Evolutionary conservation across 345 rosid genomes (phyloP).

Genomic region (Eucalyptus paniculata): DNA sequence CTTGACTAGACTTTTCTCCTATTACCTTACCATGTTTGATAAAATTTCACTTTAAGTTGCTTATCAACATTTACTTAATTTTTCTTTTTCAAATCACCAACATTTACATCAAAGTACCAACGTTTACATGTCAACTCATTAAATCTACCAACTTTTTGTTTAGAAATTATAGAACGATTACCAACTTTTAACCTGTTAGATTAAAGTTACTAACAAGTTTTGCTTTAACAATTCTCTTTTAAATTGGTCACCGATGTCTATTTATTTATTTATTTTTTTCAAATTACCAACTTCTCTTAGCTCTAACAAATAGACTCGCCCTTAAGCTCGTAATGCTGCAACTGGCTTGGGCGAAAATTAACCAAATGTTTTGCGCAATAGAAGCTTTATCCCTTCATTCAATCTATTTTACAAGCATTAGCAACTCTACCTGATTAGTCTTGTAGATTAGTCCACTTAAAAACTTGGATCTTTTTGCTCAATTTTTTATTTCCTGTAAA

Average conservation of each 20-base stretch:
- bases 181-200: neutral
- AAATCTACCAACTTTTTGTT: neutral
- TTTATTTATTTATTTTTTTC: neutral
- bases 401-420: neutral
- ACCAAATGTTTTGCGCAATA: neutral
- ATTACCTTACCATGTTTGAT: neutral
- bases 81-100: neutral
- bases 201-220: neutral
- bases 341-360: neutral
- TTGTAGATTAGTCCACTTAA: neutral
- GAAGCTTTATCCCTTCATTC: neutral
- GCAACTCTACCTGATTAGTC: neutral
- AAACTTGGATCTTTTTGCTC: neutral
- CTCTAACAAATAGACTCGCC: neutral
- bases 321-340: neutral
- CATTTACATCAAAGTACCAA: accelerated
- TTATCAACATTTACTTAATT: neutral
- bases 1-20: neutral
- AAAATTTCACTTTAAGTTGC: neutral
- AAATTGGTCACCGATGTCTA: neutral
- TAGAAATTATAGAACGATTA: too few species aligned
- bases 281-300: neutral
- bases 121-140: neutral
- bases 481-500: neutral
- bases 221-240: neutral